Evolutionary conservation across 2,329 filamentous ascomycete species (phyloP).

Genomic region (Lecanicillium sp.): DNA sequence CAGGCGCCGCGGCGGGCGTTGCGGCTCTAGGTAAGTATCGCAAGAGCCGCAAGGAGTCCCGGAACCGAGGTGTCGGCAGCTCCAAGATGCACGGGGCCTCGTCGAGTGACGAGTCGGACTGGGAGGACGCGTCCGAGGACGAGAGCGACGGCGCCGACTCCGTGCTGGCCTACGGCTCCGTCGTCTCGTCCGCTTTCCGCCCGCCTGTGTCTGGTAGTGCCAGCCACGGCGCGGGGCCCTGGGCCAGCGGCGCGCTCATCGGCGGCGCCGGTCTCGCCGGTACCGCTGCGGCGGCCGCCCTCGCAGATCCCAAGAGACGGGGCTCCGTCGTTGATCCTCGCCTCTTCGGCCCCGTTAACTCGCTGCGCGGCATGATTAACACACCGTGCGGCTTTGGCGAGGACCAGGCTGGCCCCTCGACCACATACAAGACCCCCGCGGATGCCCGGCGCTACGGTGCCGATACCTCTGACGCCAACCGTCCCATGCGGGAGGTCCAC

Average conservation of each 20-base stretch:
- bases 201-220: slow-evolving; percentile 14
- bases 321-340: slow-evolving; percentile 51
- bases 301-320: slow-evolving; percentile 29
- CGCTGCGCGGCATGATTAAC: slow-evolving; percentile 50
- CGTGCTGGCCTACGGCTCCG: slow-evolving; percentile 31
- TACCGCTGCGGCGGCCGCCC: slow-evolving; percentile 24
- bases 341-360: slow-evolving; percentile 56
- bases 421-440: slow-evolving; percentile 17
- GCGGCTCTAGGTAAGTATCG: slow-evolving; percentile 35
- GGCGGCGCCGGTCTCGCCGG: slow-evolving; percentile 34
- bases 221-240: slow-evolving; percentile 25
- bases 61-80: slow-evolving; percentile 31
- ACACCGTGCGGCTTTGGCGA: slow-evolving; percentile 48
- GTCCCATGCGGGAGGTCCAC: slow-evolving; percentile 55
- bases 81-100: slow-evolving; percentile 35
- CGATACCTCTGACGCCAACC: slow-evolving; percentile 16
- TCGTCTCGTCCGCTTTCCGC: slow-evolving; percentile 21
- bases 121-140: slow-evolving; percentile 51
- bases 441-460: slow-evolving; percentile 21
- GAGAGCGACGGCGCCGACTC: slow-evolving; percentile 37
- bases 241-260: slow-evolving; percentile 15
- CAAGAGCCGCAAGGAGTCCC: slow-evolving; percentile 28
- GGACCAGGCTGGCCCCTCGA: slow-evolving; percentile 28
- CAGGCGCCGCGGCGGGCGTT: slow-evolving; percentile 36
- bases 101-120: slow-evolving; percentile 44